phyloP scores from a whole-genome alignment of 345 rosid genomes.

The Durio zibethinus region DNA sequence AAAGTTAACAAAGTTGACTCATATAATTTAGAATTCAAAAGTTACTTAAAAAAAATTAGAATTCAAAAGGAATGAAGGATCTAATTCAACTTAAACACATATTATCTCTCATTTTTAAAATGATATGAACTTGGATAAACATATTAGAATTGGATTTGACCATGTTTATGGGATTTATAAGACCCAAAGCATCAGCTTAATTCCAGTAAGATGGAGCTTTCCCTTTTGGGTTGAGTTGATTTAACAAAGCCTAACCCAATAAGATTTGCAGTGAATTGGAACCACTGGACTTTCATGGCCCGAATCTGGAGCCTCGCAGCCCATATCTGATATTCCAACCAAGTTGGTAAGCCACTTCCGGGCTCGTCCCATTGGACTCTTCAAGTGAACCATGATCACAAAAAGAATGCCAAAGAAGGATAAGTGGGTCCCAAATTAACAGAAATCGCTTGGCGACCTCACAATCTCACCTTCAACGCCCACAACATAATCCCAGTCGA shows the following conservation, averaged over 20 bases:
- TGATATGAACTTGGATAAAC: background rate
- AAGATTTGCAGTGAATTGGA: background rate
- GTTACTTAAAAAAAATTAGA: too few relatives aligned
- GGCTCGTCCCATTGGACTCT: background rate
- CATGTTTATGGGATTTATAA: background rate
- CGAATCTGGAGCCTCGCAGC: background rate
- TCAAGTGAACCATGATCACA: conserved; percentile 34
- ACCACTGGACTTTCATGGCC: background rate
- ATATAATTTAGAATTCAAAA: background rate
- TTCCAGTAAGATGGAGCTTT: background rate
- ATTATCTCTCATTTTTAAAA: background rate
- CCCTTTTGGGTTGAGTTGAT: background rate
- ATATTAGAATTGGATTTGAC: background rate
- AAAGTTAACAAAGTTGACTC: background rate
- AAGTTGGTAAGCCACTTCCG: background rate
- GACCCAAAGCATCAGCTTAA: background rate
- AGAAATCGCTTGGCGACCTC: conserved; percentile 55
- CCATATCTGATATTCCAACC: background rate
- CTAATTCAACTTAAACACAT: background rate
- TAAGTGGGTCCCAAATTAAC: conserved; percentile 60
- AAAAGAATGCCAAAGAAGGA: conserved; percentile 33
- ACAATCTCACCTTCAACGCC: conserved; percentile 33
- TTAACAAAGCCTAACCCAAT: background rate
- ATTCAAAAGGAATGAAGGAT: background rate
- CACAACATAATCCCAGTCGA: conserved; percentile 18